A percentile compares a stretch with the other conserved stretches of the same genome.
phyloP scores from a whole-genome alignment of 371 early-diverging fungal genomes.

The Mucor sp. region DNA sequence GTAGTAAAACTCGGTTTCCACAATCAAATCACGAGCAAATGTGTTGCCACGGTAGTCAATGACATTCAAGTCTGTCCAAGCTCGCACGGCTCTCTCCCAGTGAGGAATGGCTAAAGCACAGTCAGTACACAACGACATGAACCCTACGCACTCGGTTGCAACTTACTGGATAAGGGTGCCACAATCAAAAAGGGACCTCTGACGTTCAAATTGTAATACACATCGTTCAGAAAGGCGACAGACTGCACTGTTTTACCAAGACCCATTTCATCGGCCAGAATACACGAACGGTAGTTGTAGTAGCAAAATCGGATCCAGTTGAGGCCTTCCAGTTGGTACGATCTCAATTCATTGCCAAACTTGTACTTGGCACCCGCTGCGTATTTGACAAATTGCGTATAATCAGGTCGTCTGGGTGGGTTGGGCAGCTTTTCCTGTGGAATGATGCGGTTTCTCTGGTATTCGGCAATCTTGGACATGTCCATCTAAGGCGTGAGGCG shows the following conservation, averaged over 20 bases:
- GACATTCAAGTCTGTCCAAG: conserved; percentile 76
- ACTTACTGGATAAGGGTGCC: conserved; percentile 66
- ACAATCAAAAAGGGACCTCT: conserved; percentile 72
- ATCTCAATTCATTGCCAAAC: conserved; percentile 67
- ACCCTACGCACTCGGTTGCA: too few relatives aligned
- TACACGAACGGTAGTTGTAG: conserved; percentile 60
- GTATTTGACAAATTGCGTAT: conserved; percentile 59
- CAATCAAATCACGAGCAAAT: conserved; percentile 53
- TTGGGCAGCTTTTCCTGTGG: conserved; percentile 44
- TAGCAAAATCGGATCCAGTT: conserved; percentile 77
- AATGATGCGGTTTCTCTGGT: conserved; percentile 39
- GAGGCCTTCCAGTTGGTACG: conserved; percentile 71
- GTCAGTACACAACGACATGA: not conserved
- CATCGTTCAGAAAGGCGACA: conserved; percentile 67
- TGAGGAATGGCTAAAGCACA: conserved; percentile 55
- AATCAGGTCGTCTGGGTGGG: conserved; percentile 49
- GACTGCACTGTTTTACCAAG: conserved; percentile 80
- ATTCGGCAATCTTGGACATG: conserved; percentile 57
- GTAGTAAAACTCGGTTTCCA: conserved; percentile 72
- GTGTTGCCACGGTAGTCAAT: conserved; percentile 68
- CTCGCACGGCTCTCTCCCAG: conserved; percentile 72
- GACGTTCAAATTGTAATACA: conserved; percentile 57
- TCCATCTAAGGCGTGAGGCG: conserved; percentile 42
- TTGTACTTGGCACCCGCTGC: conserved; percentile 50
- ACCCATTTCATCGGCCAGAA: conserved; percentile 88